Conservation (phyloP, 1,139 yeast genomes). For the Sugiyamaella grinbergsii region DNA sequence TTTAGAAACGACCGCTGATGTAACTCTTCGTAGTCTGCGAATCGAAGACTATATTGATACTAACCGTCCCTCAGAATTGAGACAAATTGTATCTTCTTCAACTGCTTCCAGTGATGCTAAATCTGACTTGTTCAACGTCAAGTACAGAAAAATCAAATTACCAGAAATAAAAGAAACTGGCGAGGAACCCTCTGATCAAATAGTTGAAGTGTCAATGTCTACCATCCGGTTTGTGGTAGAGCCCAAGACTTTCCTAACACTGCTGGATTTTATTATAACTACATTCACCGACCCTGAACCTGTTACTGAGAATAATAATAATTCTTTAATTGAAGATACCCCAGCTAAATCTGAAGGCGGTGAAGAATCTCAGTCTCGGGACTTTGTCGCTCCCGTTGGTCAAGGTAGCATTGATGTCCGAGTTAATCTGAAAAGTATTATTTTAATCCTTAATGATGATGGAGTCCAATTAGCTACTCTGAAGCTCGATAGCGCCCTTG, state of each 20-base stretch:
- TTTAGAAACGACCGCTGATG: conserved; percentile 64
- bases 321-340: conserved; percentile 10
- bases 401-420: conserved; percentile 66
- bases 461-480: conserved; percentile 80
- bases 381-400: conserved; percentile 47
- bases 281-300: conserved; percentile 77
- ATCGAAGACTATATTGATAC: conserved; percentile 76
- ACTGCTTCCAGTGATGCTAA: conserved; percentile 15
- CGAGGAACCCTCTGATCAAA: conserved; percentile 57
- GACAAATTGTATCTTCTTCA: conserved; percentile 74
- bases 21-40: conserved; percentile 63
- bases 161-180: conserved; percentile 17
- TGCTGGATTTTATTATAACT: conserved; percentile 77
- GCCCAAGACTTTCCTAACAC: conserved; percentile 73
- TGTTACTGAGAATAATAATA: conserved; percentile 2
- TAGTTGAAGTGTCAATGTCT: conserved; percentile 71
- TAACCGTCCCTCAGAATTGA: conserved; percentile 63
- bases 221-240: conserved; percentile 77
- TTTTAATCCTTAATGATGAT: conserved; percentile 78
- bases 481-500: conserved; percentile 70
- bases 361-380: background rate
- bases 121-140: conserved; percentile 61
- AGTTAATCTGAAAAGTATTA: conserved; percentile 71
- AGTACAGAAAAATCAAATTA: conserved; percentile 49
- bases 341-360: background rate